phyloP scores from a whole-genome alignment of 306 rosid species.

The Vigna angularis region DNA sequence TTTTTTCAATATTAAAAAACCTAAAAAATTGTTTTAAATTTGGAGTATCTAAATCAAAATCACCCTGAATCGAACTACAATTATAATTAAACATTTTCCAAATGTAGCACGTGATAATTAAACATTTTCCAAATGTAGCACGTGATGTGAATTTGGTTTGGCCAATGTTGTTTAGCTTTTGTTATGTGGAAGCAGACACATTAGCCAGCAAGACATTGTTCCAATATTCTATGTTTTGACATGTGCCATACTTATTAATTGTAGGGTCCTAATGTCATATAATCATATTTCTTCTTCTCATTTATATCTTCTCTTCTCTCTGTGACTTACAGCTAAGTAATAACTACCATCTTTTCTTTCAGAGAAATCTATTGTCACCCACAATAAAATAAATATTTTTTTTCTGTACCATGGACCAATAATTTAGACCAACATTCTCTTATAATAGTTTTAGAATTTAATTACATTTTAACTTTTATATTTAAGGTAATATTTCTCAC shows the following conservation, averaged over 20 bases:
- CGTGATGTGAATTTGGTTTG: background rate
- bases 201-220: background rate
- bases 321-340: background rate
- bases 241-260: background rate
- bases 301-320: background rate
- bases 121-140: conserved; percentile 5
- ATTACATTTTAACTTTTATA: background rate
- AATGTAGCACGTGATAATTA: background rate
- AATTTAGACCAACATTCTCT: background rate
- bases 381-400: background rate
- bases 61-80: background rate
- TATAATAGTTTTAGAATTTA: background rate
- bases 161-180: background rate
- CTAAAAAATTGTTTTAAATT: too few relatives aligned
- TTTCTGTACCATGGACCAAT: background rate
- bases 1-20: too few relatives aligned
- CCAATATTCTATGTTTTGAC: background rate
- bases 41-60: too few relatives aligned
- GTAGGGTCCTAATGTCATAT: background rate
- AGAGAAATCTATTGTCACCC: background rate
- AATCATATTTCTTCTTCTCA: background rate
- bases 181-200: conserved; percentile 4
- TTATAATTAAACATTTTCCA: too few relatives aligned
- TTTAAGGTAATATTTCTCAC: too few relatives aligned
- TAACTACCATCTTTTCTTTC: background rate